phyloP scores from a whole-genome alignment of 163 green algal genomes.

The Scenedesmus sp. region DNA sequence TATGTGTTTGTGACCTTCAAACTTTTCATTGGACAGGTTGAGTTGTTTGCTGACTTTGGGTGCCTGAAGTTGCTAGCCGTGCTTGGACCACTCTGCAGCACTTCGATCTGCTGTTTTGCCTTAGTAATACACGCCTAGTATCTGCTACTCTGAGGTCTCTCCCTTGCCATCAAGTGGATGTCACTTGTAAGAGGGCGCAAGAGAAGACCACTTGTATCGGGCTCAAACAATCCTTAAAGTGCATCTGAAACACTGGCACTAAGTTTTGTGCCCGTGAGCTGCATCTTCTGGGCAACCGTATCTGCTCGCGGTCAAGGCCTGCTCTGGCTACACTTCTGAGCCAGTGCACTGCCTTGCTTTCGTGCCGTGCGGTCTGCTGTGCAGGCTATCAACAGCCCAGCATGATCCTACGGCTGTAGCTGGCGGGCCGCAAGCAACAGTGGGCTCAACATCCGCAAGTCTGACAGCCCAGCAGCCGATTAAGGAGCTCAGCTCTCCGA shows the following conservation, averaged over 20 bases:
- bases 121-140: background rate
- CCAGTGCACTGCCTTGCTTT: background rate
- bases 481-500: background rate
- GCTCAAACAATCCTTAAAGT: background rate
- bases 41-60: background rate
- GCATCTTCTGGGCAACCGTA: background rate
- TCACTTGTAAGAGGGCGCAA: background rate
- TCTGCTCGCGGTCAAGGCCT: background rate
- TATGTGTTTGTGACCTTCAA: background rate
- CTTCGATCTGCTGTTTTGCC: background rate
- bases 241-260: no score
- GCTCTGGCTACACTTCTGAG: background rate
- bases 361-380: background rate
- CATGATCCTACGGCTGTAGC: background rate
- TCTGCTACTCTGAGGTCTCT: background rate
- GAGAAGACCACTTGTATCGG: background rate
- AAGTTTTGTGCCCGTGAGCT: background rate
- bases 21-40: background rate
- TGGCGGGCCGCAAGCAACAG: background rate
- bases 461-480: background rate
- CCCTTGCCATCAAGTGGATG: background rate
- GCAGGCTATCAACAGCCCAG: background rate
- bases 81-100: background rate
- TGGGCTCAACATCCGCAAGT: background rate
- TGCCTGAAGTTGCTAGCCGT: constrained; percentile 6